Base-by-base conservation (phyloP, 2,329 filamentous ascomycete genomes). In the Sporothrix globosa region DNA sequence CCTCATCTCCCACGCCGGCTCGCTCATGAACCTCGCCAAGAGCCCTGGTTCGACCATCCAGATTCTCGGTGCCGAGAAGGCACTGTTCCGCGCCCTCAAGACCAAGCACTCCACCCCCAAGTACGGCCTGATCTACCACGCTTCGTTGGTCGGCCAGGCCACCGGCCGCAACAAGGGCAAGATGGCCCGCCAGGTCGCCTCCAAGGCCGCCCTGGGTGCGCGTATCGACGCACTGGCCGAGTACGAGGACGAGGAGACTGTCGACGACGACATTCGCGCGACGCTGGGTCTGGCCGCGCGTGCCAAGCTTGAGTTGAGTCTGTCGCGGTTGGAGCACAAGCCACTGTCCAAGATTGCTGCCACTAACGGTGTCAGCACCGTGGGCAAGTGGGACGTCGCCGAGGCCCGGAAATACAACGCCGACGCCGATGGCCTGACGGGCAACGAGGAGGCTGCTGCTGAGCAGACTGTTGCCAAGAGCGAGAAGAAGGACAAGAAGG, bases 161-260 rank as follows among this genome's bases (percentile, higher is more conserved):
- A 97, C 92, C 24, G 96, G 96, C 77, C 95, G 93, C 85, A 98
- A 98, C 86, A 99, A 99, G 90, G 96, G 96, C 77, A 99, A 99
- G 86, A 97, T 99, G 78, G 96, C 96, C 54, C 92, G 96, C 87
- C 93, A 97, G 85, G 87, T 99, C 73, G 92, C 96, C 65, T 91
- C 95, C 75, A 98, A 98, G 86, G 90, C 95, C 61, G 93, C 96
- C 34, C 88, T 99, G 67, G 94, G 94, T 85, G 86, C 97, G 65
- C 93, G 96, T 82, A 92, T 97, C 66, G 96, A 99, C 81, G 93
- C 96, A 39, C 87, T 96, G 58, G 89, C 90, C 69, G 91, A 94
- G 73, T 93, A 91, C 85, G 88, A 91, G 70, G 88, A 88, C 72
- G 89, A 91, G 69, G 88, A 88, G 72, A 88, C 91, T 65, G 88